phyloP scores from a whole-genome alignment of 2,329 filamentous ascomycete genomes.

The Scedosporium dehoogii region DNA sequence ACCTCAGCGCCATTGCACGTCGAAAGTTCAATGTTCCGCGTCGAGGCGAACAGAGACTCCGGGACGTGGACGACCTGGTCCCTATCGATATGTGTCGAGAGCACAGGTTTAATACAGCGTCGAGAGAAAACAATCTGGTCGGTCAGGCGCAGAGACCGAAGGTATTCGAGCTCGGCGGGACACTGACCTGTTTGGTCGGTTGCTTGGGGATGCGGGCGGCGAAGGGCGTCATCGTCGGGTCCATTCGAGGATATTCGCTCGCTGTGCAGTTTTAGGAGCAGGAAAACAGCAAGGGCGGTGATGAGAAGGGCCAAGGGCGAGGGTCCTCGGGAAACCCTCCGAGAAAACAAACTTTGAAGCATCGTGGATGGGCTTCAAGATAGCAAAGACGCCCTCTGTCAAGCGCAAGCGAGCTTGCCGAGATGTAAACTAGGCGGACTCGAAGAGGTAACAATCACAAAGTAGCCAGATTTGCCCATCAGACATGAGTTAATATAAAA shows the following conservation, averaged over 20 bases:
- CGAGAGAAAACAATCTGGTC: conserved; percentile 32
- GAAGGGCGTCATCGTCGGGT: background rate
- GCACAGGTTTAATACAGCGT: conserved; percentile 30
- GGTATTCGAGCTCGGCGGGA: conserved; percentile 17
- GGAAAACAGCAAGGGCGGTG: background rate
- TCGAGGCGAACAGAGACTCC: conserved; percentile 23
- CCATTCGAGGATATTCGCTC: background rate
- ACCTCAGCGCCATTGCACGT: conserved; percentile 16
- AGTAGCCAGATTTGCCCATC: background rate
- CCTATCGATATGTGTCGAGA: conserved; percentile 23
- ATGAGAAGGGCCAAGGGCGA: background rate
- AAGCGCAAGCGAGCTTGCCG: background rate
- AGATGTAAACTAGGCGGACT: background rate
- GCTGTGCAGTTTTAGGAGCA: background rate
- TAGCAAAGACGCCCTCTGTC: background rate
- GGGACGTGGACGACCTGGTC: conserved; percentile 26
- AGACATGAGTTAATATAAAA: background rate
- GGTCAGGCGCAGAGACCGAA: conserved; percentile 24
- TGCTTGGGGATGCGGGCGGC: background rate
- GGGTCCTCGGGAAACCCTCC: background rate
- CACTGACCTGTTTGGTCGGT: conserved; percentile 9
- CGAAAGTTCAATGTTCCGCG: conserved; percentile 20
- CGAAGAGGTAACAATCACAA: background rate
- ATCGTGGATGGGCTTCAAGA: background rate
- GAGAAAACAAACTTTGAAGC: background rate